These are phyloP conservation scores for Magnaporthiopsis incrustans DNA, from an alignment of 2,329 filamentous ascomycete genomes.

Conservation along the genomic window DNA sequence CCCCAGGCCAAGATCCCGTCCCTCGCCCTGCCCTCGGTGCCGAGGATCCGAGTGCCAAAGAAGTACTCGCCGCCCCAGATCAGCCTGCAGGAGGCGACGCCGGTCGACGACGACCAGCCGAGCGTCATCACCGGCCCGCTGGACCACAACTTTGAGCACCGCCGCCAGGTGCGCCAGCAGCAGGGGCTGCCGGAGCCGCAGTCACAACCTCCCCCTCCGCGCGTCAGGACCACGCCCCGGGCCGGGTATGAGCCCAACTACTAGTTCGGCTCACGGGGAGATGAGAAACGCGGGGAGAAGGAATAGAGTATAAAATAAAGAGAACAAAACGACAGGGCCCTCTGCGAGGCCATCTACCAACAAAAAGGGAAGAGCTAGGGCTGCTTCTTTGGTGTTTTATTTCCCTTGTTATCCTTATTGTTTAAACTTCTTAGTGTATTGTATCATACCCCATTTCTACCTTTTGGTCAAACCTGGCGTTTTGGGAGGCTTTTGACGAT, in stretches of 20 bases:
- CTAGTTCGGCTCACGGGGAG: neutral
- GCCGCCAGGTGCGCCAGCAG: neutral
- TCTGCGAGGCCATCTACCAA: neutral
- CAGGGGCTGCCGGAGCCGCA: neutral
- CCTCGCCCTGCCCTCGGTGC: constrained; percentile 29
- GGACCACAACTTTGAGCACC: neutral
- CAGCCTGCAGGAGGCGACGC: constrained; percentile 21
- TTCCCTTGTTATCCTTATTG: neutral
- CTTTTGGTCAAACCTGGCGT: constrained; percentile 1
- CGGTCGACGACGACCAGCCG: constrained; percentile 13
- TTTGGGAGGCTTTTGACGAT: constrained; percentile 1
- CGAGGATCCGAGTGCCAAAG: constrained; percentile 31
- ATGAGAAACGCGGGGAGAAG: neutral
- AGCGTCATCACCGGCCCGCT: neutral
- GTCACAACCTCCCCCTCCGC: neutral
- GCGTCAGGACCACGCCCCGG: neutral
- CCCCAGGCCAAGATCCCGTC: constrained; percentile 22
- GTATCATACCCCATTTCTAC: constrained; percentile 1
- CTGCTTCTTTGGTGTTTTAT: neutral
- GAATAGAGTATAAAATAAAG: neutral
- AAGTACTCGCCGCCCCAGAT: constrained; percentile 32
- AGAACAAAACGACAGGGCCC: neutral
- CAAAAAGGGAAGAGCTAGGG: neutral
- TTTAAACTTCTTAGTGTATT: neutral
- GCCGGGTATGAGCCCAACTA: neutral